Conservation (phyloP, 805 yeast species). For the Candida broadrunensis region DNA sequence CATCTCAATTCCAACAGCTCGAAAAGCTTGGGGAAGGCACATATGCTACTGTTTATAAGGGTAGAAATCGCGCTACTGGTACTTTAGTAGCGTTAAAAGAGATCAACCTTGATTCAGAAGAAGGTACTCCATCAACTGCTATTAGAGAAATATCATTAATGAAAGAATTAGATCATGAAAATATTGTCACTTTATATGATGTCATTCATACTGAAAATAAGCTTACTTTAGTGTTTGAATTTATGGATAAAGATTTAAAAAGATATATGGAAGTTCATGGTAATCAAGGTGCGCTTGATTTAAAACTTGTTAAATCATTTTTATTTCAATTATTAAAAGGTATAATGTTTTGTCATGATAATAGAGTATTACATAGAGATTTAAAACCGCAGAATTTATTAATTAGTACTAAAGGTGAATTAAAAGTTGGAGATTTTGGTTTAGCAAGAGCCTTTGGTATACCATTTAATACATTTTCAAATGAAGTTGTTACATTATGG, state of each 20-base stretch:
- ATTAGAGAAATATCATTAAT: conserved; percentile 92
- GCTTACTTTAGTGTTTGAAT: conserved; percentile 89
- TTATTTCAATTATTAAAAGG: conserved; percentile 94
- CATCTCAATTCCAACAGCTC: conserved; percentile 50
- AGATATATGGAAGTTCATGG: conserved; percentile 92
- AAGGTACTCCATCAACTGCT: conserved; percentile 98
- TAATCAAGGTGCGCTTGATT: conserved; percentile 67
- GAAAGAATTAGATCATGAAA: conserved; percentile 92
- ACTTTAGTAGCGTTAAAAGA: conserved; percentile 93
- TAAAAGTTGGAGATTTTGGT: conserved; percentile 95
- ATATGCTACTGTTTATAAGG: conserved; percentile 98
- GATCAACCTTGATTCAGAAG: conserved; percentile 91
- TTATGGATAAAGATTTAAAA: conserved; percentile 89
- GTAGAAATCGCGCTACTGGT: conserved; percentile 79
- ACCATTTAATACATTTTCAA: conserved; percentile 94
- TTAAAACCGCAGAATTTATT: conserved; percentile 93
- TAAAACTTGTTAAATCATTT: conserved; percentile 76
- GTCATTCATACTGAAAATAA: conserved; percentile 97
- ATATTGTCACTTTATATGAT: conserved; percentile 88
- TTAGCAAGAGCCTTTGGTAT: conserved; percentile 97
- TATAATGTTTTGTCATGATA: conserved; percentile 82
- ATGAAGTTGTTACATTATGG: conserved; percentile 98
- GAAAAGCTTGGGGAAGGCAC: conserved; percentile 94
- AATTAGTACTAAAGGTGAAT: conserved; percentile 84
- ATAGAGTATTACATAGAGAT: conserved; percentile 79